Evolutionary conservation across 306 rosid species (phyloP).

Genomic region (Carpinus fangiana): DNA sequence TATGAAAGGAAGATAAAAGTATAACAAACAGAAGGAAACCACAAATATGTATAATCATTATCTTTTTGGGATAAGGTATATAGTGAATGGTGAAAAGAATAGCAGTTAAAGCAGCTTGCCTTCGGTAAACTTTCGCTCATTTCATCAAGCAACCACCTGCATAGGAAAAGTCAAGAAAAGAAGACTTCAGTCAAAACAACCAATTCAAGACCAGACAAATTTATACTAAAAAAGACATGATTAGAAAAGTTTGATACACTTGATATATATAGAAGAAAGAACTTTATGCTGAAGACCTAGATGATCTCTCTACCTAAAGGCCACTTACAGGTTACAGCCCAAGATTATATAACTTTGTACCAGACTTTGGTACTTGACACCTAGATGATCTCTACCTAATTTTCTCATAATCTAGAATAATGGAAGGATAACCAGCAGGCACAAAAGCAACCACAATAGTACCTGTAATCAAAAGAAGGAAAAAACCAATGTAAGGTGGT

Average conservation of each 20-base stretch:
- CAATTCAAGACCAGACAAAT: conserved; percentile 18
- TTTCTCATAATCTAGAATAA: conserved; percentile 16
- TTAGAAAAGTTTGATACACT: background rate
- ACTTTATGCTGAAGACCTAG: conserved; percentile 21
- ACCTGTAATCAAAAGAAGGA: conserved; percentile 95
- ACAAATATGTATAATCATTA: background rate
- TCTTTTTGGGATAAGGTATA: background rate
- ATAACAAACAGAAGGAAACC: background rate
- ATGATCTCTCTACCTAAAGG: conserved; percentile 9
- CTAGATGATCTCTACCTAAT: conserved; percentile 15
- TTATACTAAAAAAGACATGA: background rate
- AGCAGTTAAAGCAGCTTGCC: conserved; percentile 45
- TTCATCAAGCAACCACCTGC: conserved; percentile 96
- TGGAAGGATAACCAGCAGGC: conserved; percentile 7
- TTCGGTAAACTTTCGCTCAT: conserved; percentile 82
- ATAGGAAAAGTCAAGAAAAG: conserved; percentile 31
- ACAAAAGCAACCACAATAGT: conserved; percentile 19
- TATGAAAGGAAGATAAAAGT: background rate
- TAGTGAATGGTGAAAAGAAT: conserved; percentile 1
- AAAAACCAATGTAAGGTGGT: conserved; percentile 71
- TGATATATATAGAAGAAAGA: background rate
- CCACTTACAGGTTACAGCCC: background rate
- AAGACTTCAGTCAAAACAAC: conserved; percentile 24
- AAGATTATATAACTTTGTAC: background rate
- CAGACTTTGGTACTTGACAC: background rate